phyloP scores from a whole-genome alignment of 148 eudicot species.

The Camellia sinensis region DNA sequence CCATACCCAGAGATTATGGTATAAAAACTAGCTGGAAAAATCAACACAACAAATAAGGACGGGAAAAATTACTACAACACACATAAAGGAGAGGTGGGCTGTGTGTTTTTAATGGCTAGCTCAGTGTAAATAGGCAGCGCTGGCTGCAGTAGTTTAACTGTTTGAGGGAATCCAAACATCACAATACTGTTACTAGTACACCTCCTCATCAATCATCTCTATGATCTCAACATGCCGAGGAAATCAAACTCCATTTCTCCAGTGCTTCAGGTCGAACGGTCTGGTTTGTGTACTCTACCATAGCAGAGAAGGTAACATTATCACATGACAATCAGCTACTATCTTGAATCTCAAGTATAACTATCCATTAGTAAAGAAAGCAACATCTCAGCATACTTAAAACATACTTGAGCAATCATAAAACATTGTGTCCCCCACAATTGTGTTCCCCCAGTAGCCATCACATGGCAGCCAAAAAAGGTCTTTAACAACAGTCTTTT shows the following conservation, averaged over 20 bases:
- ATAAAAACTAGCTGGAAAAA: constrained; percentile 38
- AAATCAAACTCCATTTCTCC: constrained; percentile 88
- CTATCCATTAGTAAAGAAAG: background rate
- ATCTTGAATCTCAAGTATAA: background rate
- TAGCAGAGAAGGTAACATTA: constrained; percentile 12
- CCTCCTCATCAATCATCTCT: constrained; percentile 69
- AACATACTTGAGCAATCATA: background rate
- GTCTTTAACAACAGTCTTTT: no score
- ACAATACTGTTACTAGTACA: constrained; percentile 2
- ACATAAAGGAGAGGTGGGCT: background rate
- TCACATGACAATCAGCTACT: background rate
- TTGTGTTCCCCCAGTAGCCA: no score
- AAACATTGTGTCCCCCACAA: no score
- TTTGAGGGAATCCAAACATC: background rate
- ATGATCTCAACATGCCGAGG: constrained; percentile 88
- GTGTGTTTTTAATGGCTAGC: background rate
- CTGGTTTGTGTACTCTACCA: constrained; percentile 86
- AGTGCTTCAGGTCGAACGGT: constrained; percentile 84
- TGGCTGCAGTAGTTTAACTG: background rate
- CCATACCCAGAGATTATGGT: constrained; percentile 58
- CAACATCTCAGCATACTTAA: background rate
- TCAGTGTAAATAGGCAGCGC: background rate
- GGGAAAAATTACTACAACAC: background rate
- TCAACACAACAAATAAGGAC: background rate
- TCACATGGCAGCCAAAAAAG: no score